Evolutionary conservation across 2,329 filamentous ascomycete species (phyloP), one percentile per base, ranked within the genome.

Genomic region (Phaeosphaeria sp.): DNA sequence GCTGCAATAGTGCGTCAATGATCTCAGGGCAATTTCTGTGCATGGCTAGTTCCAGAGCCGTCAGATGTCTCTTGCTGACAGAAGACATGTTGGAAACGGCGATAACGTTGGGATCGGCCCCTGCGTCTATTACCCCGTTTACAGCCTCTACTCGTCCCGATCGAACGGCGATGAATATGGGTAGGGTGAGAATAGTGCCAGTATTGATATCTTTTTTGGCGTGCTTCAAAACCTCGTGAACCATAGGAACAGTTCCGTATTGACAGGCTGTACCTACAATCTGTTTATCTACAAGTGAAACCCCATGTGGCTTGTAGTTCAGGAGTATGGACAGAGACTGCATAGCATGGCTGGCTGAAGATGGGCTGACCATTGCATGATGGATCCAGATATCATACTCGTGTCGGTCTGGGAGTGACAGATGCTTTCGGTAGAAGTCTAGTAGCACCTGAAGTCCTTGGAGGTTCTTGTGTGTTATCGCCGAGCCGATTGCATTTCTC

Each of bases 111-210:
- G 23, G 17, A n/a, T 47, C 44, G 21, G 44, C 44, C 4, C 44
- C 44, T 9, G 44, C 44, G 10, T 30, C 44, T 3, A 47, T 18
- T 22, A 47, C 17, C 4, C 20, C 23, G 7, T 47, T 17, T 2
- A 47, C 17, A 11, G 44, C 44, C 9, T 6, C 7, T 17, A 4
- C 11, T n/a, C 23, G 44, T 27, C 23, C 22, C 2, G n/a, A 36
- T 4, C 50, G 50, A 17, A 52, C 41, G 13, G 50, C 50, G 9
- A 52, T 46, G n/a, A 52, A 52, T 41, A 52, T 46, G 11, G 50
- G 50, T 13, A 52, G 25, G 30, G 50, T 36, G 23, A 46, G 25
- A 18, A 52, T 52, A 10, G 41, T 36, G 17, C 50, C 50, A 2
- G 30, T n/a, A 18, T 52, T 46, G 22, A 52, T 52, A 33, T 36